Percentiles rank a stretch among this genome's conserved stretches.
Conservation (phyloP, 306 rosid genomes). For the Trifolium subterraneum region DNA sequence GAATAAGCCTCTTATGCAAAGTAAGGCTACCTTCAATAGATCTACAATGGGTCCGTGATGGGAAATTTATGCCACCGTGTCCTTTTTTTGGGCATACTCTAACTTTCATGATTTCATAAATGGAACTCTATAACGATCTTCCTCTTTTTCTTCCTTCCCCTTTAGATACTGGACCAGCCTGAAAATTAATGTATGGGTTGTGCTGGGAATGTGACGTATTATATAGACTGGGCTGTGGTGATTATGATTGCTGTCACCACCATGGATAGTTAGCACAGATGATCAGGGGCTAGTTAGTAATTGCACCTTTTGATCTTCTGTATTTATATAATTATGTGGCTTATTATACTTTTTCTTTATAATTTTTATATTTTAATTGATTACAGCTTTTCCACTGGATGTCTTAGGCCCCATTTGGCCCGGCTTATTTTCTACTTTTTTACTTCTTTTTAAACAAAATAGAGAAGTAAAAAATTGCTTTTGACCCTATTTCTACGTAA, state of each 20-base stretch:
- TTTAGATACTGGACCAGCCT: constrained; percentile 26
- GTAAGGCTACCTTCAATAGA: not conserved
- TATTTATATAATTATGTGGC: constrained; percentile 7
- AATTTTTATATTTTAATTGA: not conserved
- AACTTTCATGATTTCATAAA: not conserved
- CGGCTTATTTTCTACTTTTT: too few relatives aligned
- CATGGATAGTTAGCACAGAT: constrained; percentile 25
- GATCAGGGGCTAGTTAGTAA: constrained; percentile 9
- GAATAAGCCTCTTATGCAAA: not conserved
- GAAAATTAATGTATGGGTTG: constrained; percentile 9
- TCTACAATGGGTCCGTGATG: not conserved
- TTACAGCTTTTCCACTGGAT: not conserved
- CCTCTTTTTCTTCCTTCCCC: not conserved
- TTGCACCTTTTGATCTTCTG: constrained; percentile 13
- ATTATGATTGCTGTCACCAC: constrained; percentile 27
- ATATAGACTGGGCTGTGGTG: constrained; percentile 33
- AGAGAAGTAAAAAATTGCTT: too few relatives aligned
- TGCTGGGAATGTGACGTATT: constrained; percentile 25
- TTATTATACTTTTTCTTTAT: constrained; percentile 17
- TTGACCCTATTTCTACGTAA: too few relatives aligned
- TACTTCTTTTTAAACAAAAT: too few relatives aligned
- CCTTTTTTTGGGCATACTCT: not conserved
- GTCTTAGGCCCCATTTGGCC: too few relatives aligned
- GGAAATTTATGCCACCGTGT: constrained; percentile 15
- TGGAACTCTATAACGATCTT: not conserved